Percentiles rank a stretch among this genome's conserved stretches.
These are phyloP conservation scores for Picea glauca DNA, from an alignment of 75 land plant genomes.

Conservation along the genomic window DNA sequence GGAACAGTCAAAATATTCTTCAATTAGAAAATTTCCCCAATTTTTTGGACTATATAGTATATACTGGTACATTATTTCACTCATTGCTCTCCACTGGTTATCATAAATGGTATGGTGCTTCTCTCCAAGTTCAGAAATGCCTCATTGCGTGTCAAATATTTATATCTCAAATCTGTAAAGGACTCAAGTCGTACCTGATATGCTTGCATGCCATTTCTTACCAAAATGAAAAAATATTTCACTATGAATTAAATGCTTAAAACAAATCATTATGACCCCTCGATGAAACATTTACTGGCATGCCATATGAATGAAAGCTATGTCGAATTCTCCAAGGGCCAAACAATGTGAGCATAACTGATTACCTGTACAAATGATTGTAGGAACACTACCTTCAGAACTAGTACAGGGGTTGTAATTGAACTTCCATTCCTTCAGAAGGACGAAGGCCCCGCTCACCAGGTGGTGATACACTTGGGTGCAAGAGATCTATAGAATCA, in stretches of 20 bases:
- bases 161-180: conserved; percentile 2
- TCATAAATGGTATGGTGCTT: not conserved
- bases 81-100: not conserved
- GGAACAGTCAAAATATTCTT: not conserved
- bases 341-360: not conserved
- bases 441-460: conserved; percentile 19
- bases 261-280: not conserved
- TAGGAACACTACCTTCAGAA: not conserved
- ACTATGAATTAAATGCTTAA: not conserved
- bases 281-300: not conserved
- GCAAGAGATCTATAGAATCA: conserved; percentile 71
- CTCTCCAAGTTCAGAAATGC: not conserved
- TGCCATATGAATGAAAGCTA: not conserved
- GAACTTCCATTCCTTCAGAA: conserved; percentile 66
- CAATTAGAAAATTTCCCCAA: not conserved
- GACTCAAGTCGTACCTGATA: not conserved
- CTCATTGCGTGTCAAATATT: conserved; percentile 3
- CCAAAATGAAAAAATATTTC: not conserved
- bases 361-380: not conserved
- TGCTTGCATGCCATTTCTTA: not conserved
- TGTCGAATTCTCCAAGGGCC: conserved; percentile 5
- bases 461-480: conserved; percentile 14
- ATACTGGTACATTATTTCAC: not conserved
- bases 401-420: conserved; percentile 53
- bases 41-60: not conserved